A percentile compares a stretch with the other conserved stretches of the same genome.
phyloP scores from a whole-genome alignment of 768 basidiomycete genomes.

The Psilocybe azurescens region DNA sequence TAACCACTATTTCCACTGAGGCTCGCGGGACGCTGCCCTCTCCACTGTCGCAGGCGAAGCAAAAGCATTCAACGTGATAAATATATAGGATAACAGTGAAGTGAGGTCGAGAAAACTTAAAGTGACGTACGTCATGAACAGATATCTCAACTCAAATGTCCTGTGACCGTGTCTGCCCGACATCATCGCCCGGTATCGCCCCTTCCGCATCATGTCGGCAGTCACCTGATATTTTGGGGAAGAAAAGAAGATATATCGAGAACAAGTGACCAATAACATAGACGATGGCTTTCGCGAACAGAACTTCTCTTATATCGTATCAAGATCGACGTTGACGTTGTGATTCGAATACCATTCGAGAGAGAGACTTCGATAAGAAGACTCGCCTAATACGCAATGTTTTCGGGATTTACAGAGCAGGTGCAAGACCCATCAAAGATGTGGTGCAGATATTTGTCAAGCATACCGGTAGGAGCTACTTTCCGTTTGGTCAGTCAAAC shows the following conservation, averaged over 20 bases:
- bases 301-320: neutral
- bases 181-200: slow-evolving; percentile 19
- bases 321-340: neutral
- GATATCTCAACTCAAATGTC: slow-evolving; percentile 1
- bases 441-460: neutral
- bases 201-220: slow-evolving; percentile 11
- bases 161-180: slow-evolving; percentile 26
- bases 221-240: slow-evolving; percentile 19
- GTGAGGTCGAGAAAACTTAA: slow-evolving; percentile 1
- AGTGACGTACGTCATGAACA: slow-evolving; percentile 13
- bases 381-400: too few species aligned
- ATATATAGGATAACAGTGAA: neutral
- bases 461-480: neutral
- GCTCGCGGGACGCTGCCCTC: slow-evolving; percentile 13
- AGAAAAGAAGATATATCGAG: slow-evolving; percentile 1
- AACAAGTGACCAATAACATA: neutral
- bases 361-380: too few species aligned
- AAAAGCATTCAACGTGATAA: neutral
- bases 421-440: neutral
- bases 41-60: neutral
- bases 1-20: slow-evolving; percentile 11
- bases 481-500: neutral
- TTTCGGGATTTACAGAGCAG: neutral
- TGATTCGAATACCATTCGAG: neutral
- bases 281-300: neutral